phyloP scores from a whole-genome alignment of 2,329 filamentous ascomycete species.

The Calcarisporium arbuscula region DNA sequence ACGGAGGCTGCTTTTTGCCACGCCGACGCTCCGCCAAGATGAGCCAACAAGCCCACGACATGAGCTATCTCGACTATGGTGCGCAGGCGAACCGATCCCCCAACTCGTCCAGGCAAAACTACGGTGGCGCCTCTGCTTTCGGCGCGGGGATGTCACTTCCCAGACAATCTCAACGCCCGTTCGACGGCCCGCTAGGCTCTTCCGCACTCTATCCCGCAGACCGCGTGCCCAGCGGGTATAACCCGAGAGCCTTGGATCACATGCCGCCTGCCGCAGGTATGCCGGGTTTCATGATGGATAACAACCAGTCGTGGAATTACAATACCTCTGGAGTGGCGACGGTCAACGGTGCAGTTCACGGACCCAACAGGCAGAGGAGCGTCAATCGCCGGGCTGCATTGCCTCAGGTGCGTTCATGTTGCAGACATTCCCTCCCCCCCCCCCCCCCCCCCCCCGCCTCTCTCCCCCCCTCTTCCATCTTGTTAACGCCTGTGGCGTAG shows the following conservation, averaged over 20 bases:
- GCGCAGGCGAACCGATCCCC: conserved; percentile 56
- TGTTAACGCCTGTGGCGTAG: conserved; percentile 21
- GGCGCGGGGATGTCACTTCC: conserved; percentile 37
- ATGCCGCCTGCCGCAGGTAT: conserved; percentile 32
- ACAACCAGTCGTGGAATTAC: conserved; percentile 77
- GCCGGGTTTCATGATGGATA: conserved; percentile 52
- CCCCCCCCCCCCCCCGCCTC: conserved; percentile 10
- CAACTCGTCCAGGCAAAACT: conserved; percentile 59
- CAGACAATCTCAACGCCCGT: conserved; percentile 61
- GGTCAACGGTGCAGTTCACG: conserved; percentile 58
- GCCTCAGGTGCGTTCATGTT: conserved; percentile 58
- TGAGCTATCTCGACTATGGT: conserved; percentile 65
- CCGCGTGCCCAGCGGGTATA: conserved; percentile 53
- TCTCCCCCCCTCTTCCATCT: background rate
- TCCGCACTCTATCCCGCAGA: conserved; percentile 67
- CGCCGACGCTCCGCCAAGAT: conserved; percentile 20
- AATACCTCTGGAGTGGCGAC: conserved; percentile 59
- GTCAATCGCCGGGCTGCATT: conserved; percentile 55
- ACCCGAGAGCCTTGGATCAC: conserved; percentile 51
- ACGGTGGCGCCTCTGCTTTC: conserved; percentile 41
- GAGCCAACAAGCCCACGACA: conserved; percentile 51
- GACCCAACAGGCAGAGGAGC: conserved; percentile 50
- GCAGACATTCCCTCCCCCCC: background rate
- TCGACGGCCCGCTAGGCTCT: conserved; percentile 61
- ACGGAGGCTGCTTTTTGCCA: conserved; percentile 16